A percentile compares a stretch with the other conserved stretches of the same genome.
phyloP scores from a whole-genome alignment of 768 basidiomycete species.

The Phanerochaete sordida region DNA sequence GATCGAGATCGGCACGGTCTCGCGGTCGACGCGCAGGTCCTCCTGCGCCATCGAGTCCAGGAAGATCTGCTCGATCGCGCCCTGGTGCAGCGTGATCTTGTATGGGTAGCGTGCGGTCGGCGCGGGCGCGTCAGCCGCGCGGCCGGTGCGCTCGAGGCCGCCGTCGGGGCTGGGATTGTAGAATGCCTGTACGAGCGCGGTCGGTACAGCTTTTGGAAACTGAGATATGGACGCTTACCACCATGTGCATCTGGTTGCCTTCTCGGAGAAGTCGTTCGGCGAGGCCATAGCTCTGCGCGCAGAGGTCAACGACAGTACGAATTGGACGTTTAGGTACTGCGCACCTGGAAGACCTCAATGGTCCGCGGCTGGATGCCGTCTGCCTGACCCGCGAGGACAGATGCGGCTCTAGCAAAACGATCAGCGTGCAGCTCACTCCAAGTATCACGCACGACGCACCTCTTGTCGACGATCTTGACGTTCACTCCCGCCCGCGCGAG shows the following conservation, averaged over 20 bases:
- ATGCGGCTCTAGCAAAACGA: constrained; percentile 16
- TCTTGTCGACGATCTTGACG: constrained; percentile 39
- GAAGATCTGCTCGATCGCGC: constrained; percentile 58
- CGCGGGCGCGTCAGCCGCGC: constrained; percentile 59
- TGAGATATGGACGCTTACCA: constrained; percentile 37
- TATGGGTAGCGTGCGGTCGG: constrained; percentile 67
- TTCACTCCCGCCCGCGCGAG: constrained; percentile 33
- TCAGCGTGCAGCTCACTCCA: background rate
- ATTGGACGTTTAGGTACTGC: background rate
- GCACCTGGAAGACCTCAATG: constrained; percentile 47
- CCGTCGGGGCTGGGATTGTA: constrained; percentile 63
- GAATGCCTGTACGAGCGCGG: constrained; percentile 53
- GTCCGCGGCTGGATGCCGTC: constrained; percentile 56
- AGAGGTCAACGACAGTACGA: background rate
- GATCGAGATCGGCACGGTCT: constrained; percentile 46
- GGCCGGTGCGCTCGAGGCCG: constrained; percentile 64
- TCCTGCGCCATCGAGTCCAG: constrained; percentile 47
- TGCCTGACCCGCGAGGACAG: constrained; percentile 48
- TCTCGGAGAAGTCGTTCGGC: constrained; percentile 59
- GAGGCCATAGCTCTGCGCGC: constrained; percentile 67
- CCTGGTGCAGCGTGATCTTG: constrained; percentile 59
- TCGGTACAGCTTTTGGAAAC: background rate
- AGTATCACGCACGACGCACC: constrained; percentile 18
- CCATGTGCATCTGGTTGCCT: constrained; percentile 67
- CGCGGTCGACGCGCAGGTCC: constrained; percentile 49